Evolutionary conservation across 495 filamentous ascomycete genomes (phyloP).

Genomic region (Penicillium simplicissimum): DNA sequence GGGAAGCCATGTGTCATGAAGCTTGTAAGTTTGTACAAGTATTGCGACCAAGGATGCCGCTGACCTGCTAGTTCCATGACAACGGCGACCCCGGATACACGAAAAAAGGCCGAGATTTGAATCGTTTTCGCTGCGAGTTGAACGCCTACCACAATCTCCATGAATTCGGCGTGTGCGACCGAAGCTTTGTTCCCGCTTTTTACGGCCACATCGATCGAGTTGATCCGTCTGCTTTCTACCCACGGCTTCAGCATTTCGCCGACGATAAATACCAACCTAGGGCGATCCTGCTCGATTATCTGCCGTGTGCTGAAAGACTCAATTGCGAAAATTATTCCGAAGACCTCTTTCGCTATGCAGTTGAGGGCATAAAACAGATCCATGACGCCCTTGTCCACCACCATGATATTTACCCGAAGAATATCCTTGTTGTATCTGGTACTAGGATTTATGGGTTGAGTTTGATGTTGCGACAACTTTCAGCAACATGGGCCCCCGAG

Average conservation of each 20-base stretch:
- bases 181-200: slow-evolving; percentile 24
- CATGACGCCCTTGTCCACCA: slow-evolving; percentile 22
- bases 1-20: slow-evolving; percentile 7
- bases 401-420: slow-evolving; percentile 28
- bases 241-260: slow-evolving; percentile 18
- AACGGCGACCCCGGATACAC: slow-evolving; percentile 21
- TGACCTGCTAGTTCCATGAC: slow-evolving; percentile 5
- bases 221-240: slow-evolving; percentile 23
- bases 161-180: slow-evolving; percentile 18
- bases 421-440: slow-evolving; percentile 23
- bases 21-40: slow-evolving; percentile 7
- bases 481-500: slow-evolving; percentile 8
- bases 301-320: slow-evolving; percentile 21
- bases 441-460: slow-evolving; percentile 26
- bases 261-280: slow-evolving; percentile 14
- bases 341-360: slow-evolving; percentile 15
- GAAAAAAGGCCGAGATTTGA: slow-evolving; percentile 25
- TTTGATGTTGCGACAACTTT: slow-evolving; percentile 34
- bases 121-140: slow-evolving; percentile 27
- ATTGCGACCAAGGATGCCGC: background rate
- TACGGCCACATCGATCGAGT: slow-evolving; percentile 26
- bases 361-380: slow-evolving; percentile 21
- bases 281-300: slow-evolving; percentile 26
- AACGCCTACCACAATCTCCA: slow-evolving; percentile 28
- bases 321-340: slow-evolving; percentile 33